These are phyloP conservation scores for Nothophoma quercina DNA, from an alignment of 2,329 filamentous ascomycete genomes.

Conservation along the genomic window DNA sequence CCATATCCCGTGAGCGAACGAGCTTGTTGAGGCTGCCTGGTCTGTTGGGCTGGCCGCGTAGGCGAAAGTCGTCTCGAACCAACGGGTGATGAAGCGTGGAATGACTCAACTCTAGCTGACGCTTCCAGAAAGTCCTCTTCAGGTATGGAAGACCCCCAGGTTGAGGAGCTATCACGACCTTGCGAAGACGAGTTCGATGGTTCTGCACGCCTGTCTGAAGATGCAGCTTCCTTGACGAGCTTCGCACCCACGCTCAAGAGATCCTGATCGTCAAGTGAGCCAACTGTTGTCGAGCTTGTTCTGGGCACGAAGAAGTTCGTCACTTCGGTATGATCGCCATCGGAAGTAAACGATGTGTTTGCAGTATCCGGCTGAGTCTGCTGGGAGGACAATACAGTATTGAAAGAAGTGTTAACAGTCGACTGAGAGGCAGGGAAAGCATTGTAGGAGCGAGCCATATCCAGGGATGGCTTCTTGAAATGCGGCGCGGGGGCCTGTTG, in stretches of 20 bases:
- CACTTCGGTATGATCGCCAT: conserved; percentile 13
- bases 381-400: conserved; percentile 34
- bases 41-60: background rate
- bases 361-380: conserved; percentile 25
- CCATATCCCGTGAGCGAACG: background rate
- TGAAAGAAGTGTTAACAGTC: conserved; percentile 35
- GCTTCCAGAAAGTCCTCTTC: conserved; percentile 27
- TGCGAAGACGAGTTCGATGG: conserved; percentile 18
- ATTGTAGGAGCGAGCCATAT: conserved; percentile 33
- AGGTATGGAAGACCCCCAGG: conserved; percentile 36
- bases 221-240: conserved; percentile 10
- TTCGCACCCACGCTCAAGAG: conserved; percentile 12
- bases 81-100: background rate
- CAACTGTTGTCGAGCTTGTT: conserved; percentile 31
- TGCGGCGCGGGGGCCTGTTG: conserved; percentile 3
- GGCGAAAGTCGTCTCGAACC: background rate
- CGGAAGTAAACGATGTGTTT: conserved; percentile 38
- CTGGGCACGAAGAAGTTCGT: conserved; percentile 3
- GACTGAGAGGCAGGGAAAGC: conserved; percentile 13
- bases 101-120: conserved; percentile 23
- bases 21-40: background rate
- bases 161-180: conserved; percentile 29
- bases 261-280: conserved; percentile 29
- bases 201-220: conserved; percentile 8
- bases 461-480: conserved; percentile 35